phyloP scores from a whole-genome alignment of 1,284 basidiomycete species.

The Cutaneotrichosporon cyanovorans region DNA sequence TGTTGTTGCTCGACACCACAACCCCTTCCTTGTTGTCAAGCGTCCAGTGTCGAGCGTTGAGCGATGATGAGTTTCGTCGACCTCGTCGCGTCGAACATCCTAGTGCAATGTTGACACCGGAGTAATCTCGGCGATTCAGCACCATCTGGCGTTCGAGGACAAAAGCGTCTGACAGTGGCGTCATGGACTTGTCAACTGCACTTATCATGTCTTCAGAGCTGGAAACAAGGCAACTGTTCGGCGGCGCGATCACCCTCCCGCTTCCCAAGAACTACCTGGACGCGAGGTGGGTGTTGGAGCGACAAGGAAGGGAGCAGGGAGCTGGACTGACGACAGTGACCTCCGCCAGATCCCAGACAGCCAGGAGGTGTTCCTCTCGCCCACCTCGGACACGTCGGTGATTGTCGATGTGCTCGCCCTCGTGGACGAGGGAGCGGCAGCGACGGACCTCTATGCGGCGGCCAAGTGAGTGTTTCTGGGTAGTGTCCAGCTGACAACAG shows the following conservation, averaged over 20 bases:
- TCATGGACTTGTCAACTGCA: no score
- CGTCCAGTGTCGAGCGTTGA: no score
- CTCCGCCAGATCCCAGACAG: slow-evolving; percentile 92
- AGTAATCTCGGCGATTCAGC: no score
- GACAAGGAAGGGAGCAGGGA: background rate
- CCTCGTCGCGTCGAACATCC: no score
- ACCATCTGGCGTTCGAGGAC: no score
- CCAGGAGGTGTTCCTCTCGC: slow-evolving; percentile 85
- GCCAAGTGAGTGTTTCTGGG: slow-evolving; percentile 53
- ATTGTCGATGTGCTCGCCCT: slow-evolving; percentile 84
- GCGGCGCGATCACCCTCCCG: slow-evolving; percentile 67
- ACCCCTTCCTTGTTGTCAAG: no score
- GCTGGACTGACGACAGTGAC: slow-evolving; percentile 55
- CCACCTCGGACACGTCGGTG: slow-evolving; percentile 62
- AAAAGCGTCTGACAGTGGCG: no score
- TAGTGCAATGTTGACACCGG: no score
- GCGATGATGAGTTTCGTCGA: no score
- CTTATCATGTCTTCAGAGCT: no score
- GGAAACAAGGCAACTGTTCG: no score
- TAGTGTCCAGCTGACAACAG: slow-evolving; percentile 44
- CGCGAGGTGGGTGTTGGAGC: slow-evolving; percentile 62
- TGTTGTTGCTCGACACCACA: no score
- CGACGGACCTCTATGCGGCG: slow-evolving; percentile 52
- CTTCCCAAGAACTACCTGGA: slow-evolving; percentile 63
- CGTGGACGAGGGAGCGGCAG: slow-evolving; percentile 50